phyloP scores from a whole-genome alignment of 345 rosid genomes.

The Psidium friedrichsthalianum region DNA sequence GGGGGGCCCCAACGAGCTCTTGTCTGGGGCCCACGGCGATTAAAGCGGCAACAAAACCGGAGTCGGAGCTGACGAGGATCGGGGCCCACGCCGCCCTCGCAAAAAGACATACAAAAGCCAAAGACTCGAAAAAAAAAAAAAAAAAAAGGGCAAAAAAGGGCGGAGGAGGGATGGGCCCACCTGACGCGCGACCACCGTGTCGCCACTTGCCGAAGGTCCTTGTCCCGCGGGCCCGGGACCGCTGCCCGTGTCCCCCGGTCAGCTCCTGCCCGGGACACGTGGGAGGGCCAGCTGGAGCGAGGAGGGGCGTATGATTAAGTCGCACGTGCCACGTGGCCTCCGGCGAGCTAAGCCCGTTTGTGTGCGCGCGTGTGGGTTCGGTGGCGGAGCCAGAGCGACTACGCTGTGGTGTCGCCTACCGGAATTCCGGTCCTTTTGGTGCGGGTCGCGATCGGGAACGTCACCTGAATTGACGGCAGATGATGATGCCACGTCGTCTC shows the following conservation, averaged over 20 bases:
- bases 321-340: not conserved
- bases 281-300: not conserved
- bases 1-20: not conserved
- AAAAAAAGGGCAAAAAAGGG: not conserved
- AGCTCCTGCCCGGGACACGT: not conserved
- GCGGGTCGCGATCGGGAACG: not conserved
- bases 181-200: not conserved
- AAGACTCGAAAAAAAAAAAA: not conserved
- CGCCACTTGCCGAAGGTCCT: not conserved
- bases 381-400: not conserved
- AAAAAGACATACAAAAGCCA: not conserved
- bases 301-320: not conserved
- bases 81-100: not conserved
- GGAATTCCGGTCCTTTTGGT: no score
- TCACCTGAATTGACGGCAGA: not conserved
- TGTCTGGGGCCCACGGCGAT: not conserved
- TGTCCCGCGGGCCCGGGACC: not conserved
- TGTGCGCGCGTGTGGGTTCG: no score
- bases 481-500: not conserved
- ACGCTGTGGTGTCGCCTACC: not conserved
- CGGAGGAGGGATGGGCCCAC: not conserved
- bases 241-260: not conserved
- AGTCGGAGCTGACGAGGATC: constrained; percentile 1
- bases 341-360: not conserved
- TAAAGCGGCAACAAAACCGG: not conserved